Evolutionary conservation across 352 stramenopile species (phyloP).

Genomic region (Phytophthora lateralis): DNA sequence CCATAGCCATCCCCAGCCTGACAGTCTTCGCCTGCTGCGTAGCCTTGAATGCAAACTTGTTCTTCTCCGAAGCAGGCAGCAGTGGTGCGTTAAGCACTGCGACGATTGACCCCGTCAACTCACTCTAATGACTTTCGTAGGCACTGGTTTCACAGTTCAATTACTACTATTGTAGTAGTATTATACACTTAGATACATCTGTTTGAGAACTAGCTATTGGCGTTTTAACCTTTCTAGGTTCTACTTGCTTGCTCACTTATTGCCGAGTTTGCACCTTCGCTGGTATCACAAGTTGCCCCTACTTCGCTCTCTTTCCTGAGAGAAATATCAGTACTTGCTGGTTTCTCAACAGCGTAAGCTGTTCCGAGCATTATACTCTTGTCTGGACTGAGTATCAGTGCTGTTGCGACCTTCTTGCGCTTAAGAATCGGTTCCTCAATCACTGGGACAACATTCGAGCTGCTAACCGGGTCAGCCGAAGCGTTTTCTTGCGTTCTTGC

Average conservation of each 20-base stretch:
- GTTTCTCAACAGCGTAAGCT: constrained; percentile 23
- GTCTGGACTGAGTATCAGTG: constrained; percentile 27
- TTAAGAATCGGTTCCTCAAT: constrained; percentile 6
- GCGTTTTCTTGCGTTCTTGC: constrained; percentile 1
- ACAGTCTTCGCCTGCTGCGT: constrained; percentile 62
- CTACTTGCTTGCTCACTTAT: not conserved
- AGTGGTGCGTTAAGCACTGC: constrained; percentile 74
- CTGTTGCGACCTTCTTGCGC: constrained; percentile 25
- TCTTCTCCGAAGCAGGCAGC: constrained; percentile 69
- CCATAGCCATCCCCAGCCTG: constrained; percentile 58
- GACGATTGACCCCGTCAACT: constrained; percentile 63
- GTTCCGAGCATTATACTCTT: constrained; percentile 37
- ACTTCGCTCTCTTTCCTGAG: constrained; percentile 2
- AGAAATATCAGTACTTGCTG: not conserved
- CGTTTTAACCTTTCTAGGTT: not conserved
- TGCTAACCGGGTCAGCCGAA: constrained; percentile 12
- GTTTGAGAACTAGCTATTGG: not conserved
- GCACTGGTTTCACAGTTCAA: too few species aligned
- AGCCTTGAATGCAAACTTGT: constrained; percentile 82
- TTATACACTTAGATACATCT: too few species aligned
- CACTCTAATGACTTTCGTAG: constrained; percentile 74
- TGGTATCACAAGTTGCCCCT: not conserved
- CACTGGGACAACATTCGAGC: constrained; percentile 12
- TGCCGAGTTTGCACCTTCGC: not conserved
- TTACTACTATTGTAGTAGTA: too few species aligned